A percentile compares a stretch with the other conserved stretches of the same genome.
These are phyloP conservation scores for Auriscalpium microsporum DNA, from an alignment of 768 basidiomycete genomes.

Conservation along the genomic window DNA sequence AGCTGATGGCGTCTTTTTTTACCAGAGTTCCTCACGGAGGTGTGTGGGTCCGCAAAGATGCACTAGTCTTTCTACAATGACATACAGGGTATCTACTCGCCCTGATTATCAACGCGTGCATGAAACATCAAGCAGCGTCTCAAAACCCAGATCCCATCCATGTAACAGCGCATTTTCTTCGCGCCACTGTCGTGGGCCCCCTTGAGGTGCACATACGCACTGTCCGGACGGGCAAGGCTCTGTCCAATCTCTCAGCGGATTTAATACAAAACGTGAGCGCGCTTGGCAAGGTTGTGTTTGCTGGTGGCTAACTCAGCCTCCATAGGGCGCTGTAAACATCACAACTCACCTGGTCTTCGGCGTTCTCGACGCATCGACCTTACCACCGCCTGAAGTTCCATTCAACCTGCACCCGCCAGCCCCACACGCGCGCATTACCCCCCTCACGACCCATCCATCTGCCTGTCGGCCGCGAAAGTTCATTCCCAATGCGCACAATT, in stretches of 20 bases:
- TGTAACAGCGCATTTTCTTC: constrained; percentile 50
- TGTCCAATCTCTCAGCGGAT: constrained; percentile 51
- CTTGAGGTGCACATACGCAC: constrained; percentile 41
- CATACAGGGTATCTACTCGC: constrained; percentile 50
- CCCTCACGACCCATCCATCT: background rate
- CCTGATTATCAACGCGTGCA: constrained; percentile 46
- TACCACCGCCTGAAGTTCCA: background rate
- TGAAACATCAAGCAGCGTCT: constrained; percentile 39
- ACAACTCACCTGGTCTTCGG: background rate
- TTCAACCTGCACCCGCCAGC: background rate
- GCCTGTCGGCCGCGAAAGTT: background rate
- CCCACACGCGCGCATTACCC: constrained; percentile 2
- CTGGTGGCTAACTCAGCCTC: too few species aligned
- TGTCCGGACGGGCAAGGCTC: constrained; percentile 40
- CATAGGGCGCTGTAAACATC: background rate
- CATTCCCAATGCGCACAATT: constrained; percentile 13
- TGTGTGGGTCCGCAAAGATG: background rate
- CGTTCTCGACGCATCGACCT: background rate
- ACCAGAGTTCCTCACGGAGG: background rate
- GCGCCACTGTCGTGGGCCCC: constrained; percentile 30
- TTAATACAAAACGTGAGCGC: constrained; percentile 43
- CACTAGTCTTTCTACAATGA: background rate
- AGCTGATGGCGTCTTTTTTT: background rate
- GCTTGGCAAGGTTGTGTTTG: background rate
- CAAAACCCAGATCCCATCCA: constrained; percentile 50